Evolutionary conservation across 1,284 basidiomycete species (phyloP).

Genomic region (Quambalaria eucalypti): DNA sequence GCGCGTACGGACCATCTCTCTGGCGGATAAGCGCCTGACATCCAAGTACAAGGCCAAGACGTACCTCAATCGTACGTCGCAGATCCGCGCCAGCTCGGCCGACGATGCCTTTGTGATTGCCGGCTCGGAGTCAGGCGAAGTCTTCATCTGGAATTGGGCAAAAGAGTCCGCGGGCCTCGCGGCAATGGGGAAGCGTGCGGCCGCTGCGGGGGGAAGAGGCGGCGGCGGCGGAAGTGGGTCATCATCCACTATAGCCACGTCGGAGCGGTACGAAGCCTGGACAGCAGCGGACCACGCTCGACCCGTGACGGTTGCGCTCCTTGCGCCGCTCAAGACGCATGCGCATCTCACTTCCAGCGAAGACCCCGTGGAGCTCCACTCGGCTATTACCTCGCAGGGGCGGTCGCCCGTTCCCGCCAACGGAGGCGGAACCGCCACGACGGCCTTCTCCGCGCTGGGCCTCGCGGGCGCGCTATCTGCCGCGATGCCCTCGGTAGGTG

Average conservation of each 20-base stretch:
- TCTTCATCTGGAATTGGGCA: slow-evolving; percentile 37
- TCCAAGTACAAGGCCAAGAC: slow-evolving; percentile 26
- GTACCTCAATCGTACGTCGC: slow-evolving; percentile 34
- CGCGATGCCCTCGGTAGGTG: not conserved
- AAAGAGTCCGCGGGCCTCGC: slow-evolving; percentile 3
- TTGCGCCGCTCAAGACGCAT: slow-evolving; percentile 20
- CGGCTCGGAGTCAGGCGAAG: slow-evolving; percentile 20
- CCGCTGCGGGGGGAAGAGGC: not conserved
- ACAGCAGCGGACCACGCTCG: slow-evolving; percentile 13
- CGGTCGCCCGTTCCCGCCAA: not conserved
- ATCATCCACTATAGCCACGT: not conserved
- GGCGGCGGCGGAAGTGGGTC: not conserved
- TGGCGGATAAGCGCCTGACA: slow-evolving; percentile 24
- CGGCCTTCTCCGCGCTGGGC: not conserved
- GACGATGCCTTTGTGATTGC: slow-evolving; percentile 44
- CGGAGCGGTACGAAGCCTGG: slow-evolving; percentile 13
- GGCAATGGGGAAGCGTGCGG: slow-evolving; percentile 10
- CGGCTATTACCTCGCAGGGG: not conserved
- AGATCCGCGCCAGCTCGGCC: slow-evolving; percentile 41
- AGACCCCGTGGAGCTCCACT: slow-evolving; percentile 15
- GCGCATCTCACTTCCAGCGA: slow-evolving; percentile 11
- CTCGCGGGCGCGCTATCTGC: slow-evolving; percentile 2
- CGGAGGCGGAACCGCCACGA: not conserved
- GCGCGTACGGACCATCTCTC: slow-evolving; percentile 44
- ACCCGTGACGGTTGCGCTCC: slow-evolving; percentile 24